phyloP scores from a whole-genome alignment of 345 rosid species.

The Salix caprea region DNA sequence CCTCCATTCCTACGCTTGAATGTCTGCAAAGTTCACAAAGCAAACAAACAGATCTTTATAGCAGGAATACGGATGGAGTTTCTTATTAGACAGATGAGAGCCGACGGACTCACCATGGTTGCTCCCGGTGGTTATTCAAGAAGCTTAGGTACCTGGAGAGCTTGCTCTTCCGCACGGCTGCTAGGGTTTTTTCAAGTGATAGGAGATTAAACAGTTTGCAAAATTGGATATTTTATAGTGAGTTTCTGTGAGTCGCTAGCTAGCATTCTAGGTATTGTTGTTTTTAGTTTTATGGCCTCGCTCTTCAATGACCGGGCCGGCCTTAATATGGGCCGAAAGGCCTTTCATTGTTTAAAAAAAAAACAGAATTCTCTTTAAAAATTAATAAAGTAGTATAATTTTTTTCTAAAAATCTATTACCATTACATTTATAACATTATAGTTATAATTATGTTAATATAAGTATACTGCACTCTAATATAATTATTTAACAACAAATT shows the following conservation, averaged over 20 bases:
- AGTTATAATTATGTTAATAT: too few species aligned
- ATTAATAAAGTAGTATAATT: too few species aligned
- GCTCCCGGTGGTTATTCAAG: background rate
- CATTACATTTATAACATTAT: too few species aligned
- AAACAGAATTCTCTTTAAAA: too few species aligned
- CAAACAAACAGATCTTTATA: background rate
- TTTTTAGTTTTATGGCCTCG: background rate
- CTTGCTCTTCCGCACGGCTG: background rate
- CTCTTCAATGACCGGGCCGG: background rate
- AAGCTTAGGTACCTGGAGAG: background rate
- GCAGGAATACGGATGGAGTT: too few species aligned
- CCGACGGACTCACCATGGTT: background rate
- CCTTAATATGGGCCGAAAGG: background rate
- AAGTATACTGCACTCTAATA: too few species aligned
- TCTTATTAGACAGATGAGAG: background rate
- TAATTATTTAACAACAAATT: too few species aligned
- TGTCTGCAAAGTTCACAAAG: conserved; percentile 35
- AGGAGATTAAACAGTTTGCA: background rate
- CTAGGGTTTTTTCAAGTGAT: conserved; percentile 7
- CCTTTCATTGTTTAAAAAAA: background rate
- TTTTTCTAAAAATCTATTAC: too few species aligned
- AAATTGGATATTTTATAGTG: background rate
- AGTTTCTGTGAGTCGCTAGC: too few species aligned
- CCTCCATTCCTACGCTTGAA: conserved; percentile 96
- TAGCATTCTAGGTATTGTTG: too few species aligned